Evolutionary conservation across 2,329 filamentous ascomycete species (phyloP), one percentile per base, ranked within the genome.

Genomic region (Ophiostoma pallidulum): DNA sequence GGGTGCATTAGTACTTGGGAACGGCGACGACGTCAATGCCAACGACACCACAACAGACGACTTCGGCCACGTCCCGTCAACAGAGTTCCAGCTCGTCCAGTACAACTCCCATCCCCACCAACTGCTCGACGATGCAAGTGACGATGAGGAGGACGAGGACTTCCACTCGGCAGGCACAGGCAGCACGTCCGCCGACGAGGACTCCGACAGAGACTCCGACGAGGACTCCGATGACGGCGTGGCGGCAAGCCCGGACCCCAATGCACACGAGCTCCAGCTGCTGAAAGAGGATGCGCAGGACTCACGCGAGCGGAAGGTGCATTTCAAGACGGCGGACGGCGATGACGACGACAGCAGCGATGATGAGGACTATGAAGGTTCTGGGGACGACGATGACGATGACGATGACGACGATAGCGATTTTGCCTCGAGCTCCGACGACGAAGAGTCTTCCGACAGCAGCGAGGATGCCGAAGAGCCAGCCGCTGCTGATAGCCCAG

Each of bases 231-330:
- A 45, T 3, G 51, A 54, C 20, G 51, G 35, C 10, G 55, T 55
- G 14, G 53, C 55, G 24, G n/a, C n/a, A n/a, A 44, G 55, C 49
- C 14, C 48, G 8, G 47, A 52, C 13, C 65, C 70, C 46, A 51
- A 70, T 4, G 59, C 60, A 12, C 63, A 70, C 22, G 71, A 74
- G 47, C 59, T 73, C n/a, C 60, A 67, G 39, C 64, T 66, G 22
- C 55, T 74, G 1, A 61, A 63, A 33, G 61, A 67, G 6, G 69
- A 73, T 31, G 16, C 31, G 4, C 9, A 28, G 4, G 16, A 8
- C 14, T 18, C 26, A 16, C 38, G 22, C 7, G 18, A 10, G n/a
- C 2, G 20, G 18, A 26, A 4, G 8, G 19, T 39, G 13, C 35
- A 20, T 13, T 36, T 36, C n/a, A 13, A 16, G 9, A 16, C 39